Evolutionary conservation across 2,329 filamentous ascomycete genomes (phyloP).

Genomic region (Aspergillus sp.): DNA sequence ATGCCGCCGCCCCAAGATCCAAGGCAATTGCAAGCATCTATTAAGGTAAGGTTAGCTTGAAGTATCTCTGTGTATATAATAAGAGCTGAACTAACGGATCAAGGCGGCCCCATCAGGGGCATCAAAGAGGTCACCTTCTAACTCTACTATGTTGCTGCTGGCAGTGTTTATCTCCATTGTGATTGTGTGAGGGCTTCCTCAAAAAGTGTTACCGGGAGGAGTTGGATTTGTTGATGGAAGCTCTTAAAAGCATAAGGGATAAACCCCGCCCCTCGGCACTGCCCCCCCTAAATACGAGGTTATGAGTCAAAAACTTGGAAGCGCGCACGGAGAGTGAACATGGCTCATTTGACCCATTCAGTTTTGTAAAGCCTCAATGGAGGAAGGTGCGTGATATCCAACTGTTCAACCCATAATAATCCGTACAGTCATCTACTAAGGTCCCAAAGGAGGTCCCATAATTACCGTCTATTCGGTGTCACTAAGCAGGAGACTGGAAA

Average conservation of each 20-base stretch:
- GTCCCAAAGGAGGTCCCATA: too few relatives aligned
- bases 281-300: not conserved
- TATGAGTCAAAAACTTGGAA: not conserved
- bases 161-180: not conserved
- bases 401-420: too few relatives aligned
- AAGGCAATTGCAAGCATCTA: conserved; percentile 59
- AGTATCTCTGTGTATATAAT: not conserved
- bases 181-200: too few relatives aligned
- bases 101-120: conserved; percentile 52
- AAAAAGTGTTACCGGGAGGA: not conserved
- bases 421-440: too few relatives aligned
- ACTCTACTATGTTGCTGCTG: conserved; percentile 27
- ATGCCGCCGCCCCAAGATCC: conserved; percentile 62
- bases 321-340: not conserved
- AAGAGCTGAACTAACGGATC: conserved; percentile 42
- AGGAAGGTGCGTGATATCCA: too few relatives aligned
- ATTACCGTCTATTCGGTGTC: too few relatives aligned
- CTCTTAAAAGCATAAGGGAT: not conserved
- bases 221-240: not conserved
- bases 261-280: too few relatives aligned
- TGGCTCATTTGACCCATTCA: not conserved
- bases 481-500: too few relatives aligned
- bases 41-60: not conserved
- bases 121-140: conserved; percentile 53
- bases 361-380: too few relatives aligned